A percentile compares a stretch with the other conserved stretches of the same genome.
phyloP scores from a whole-genome alignment of 306 rosid genomes.

The Delonix regia region DNA sequence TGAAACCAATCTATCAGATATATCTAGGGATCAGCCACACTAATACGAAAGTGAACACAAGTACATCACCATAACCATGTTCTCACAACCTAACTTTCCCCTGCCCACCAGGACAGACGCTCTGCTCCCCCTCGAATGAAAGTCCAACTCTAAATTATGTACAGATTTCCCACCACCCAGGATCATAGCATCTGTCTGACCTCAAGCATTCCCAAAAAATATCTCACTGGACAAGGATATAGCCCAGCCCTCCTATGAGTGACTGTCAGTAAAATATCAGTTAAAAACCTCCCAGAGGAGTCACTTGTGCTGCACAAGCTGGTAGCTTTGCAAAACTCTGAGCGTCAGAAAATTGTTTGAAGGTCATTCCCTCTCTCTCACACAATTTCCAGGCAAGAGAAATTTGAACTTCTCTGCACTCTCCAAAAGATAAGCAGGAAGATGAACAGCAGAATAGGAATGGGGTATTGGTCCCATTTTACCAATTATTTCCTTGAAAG shows the following conservation, averaged over 20 bases:
- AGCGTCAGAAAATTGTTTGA: background rate
- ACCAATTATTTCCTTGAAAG: conserved; percentile 82
- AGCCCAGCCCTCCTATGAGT: conserved; percentile 33
- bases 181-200: conserved; percentile 42
- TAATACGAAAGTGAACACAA: conserved; percentile 36
- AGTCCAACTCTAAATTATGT: conserved; percentile 52
- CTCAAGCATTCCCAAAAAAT: conserved; percentile 52
- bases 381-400: conserved; percentile 83
- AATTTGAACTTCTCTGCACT: conserved; percentile 67
- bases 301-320: conserved; percentile 35
- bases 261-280: conserved; percentile 42
- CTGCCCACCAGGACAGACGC: conserved; percentile 26
- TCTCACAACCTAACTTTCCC: conserved; percentile 27
- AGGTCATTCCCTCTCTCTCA: conserved; percentile 51
- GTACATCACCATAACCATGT: conserved; percentile 6
- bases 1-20: conserved; percentile 25
- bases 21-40: conserved; percentile 35
- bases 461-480: conserved; percentile 93
- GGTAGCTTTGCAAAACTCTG: conserved; percentile 36
- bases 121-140: conserved; percentile 42
- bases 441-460: conserved; percentile 84
- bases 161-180: conserved; percentile 39
- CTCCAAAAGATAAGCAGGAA: conserved; percentile 76
- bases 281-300: conserved; percentile 42
- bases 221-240: conserved; percentile 29